Evolutionary conservation across 2,329 filamentous ascomycete genomes (phyloP), one percentile per base, ranked within the genome.

Genomic region (Colletotrichum melonis): DNA sequence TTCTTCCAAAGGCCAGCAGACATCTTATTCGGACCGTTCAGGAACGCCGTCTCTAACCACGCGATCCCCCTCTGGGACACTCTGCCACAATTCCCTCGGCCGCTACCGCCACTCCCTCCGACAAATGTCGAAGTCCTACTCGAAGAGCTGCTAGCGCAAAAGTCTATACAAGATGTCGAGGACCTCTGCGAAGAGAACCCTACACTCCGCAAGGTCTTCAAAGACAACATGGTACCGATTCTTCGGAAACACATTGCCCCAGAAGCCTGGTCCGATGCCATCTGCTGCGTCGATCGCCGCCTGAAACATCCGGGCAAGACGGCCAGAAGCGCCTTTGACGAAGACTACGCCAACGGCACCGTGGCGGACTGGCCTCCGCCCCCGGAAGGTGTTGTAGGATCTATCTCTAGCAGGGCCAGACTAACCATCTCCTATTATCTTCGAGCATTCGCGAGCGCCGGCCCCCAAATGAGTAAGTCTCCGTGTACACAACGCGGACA

Each of bases 281-380:
- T 72, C 5, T 24, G 65, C 38, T 72, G 69, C 42, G 59, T 72
- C 30, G 69, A 72, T 12, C 65, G 65, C 30, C 69, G 69, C 5
- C 58, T 69, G 8, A n/a, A 49, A 22, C 52, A 22, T 38, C 32
- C 28, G 11, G 55, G 32, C 19, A 67, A 49, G 26, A n/a, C 38
- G 2, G 64, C 64, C 11, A 42, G 55, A 11, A 16, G 16, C 38
- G 58, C 68, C 9, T 67, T 67, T 28, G 46, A 71, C 4, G 14
- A 7, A 24, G 68, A 71, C 56, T 62, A 55, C n/a, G 55, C 22
- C 11, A 11, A 38, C 56, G 56, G 49, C 16, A 14, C 30, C 30
- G 52, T 69, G 1, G 42, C 26, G 0, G 11, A 22, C 4, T n/a
- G 30, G 38, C 1, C 38, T 5, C 38, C 56, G 19, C 42, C 42